These are phyloP conservation scores for Globisporangium acanthophoron DNA, from an alignment of 352 stramenopile species.

Conservation along the genomic window DNA sequence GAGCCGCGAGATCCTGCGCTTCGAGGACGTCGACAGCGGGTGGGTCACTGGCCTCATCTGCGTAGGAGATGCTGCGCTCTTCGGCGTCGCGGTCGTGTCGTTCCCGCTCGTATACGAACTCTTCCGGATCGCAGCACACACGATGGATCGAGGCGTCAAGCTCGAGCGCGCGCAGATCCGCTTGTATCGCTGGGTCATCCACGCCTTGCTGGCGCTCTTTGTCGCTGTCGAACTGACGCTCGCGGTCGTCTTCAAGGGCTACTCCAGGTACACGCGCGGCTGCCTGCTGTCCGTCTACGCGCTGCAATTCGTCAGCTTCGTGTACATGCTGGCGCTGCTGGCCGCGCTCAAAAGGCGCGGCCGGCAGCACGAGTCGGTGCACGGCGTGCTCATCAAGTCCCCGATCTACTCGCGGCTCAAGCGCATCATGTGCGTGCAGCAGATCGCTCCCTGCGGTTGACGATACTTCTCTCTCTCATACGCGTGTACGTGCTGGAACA, in stretches of 20 bases:
- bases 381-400: constrained; percentile 45
- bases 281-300: constrained; percentile 34
- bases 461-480: neutral
- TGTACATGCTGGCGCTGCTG: constrained; percentile 38
- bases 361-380: constrained; percentile 44
- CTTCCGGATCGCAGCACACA: constrained; percentile 39
- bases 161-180: constrained; percentile 42
- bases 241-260: constrained; percentile 19
- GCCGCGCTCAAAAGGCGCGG: constrained; percentile 39
- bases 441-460: neutral
- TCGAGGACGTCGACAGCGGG: constrained; percentile 18
- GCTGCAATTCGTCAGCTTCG: constrained; percentile 35
- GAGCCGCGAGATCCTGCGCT: constrained; percentile 30
- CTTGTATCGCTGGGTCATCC: constrained; percentile 24
- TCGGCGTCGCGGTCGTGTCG: constrained; percentile 38
- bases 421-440: constrained; percentile 30
- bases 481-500: neutral
- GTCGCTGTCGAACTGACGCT: constrained; percentile 19
- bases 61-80: constrained; percentile 43
- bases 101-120: constrained; percentile 55
- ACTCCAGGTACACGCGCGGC: constrained; percentile 28
- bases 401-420: constrained; percentile 53
- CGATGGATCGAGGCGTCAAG: constrained; percentile 49
- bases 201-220: constrained; percentile 25
- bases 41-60: constrained; percentile 30